Percentiles rank a stretch among this genome's conserved stretches.
phyloP scores from a whole-genome alignment of 805 yeast genomes.

The Lipomyces oligophaga region DNA sequence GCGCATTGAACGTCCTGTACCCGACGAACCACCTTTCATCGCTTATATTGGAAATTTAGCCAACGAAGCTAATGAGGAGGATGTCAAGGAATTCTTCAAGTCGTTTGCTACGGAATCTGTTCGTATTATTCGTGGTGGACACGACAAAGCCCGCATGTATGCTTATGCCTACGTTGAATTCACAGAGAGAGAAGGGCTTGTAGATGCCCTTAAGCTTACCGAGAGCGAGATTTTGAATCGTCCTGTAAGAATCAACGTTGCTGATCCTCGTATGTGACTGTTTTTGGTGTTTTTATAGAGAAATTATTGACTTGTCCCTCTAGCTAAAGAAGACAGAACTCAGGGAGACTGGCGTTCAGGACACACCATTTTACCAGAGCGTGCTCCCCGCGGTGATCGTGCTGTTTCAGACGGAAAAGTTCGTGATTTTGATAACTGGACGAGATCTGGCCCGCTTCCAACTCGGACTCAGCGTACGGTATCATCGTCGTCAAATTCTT shows the following conservation, averaged over 20 bases:
- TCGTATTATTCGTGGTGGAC: conserved; percentile 69
- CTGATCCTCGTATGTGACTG: conserved; percentile 46
- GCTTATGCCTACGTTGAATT: conserved; percentile 90
- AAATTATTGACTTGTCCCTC: not conserved
- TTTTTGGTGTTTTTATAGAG: not conserved
- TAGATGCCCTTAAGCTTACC: conserved; percentile 66
- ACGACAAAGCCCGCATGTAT: conserved; percentile 68
- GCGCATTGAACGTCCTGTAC: conserved; percentile 69
- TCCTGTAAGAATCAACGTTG: conserved; percentile 65
- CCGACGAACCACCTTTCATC: conserved; percentile 85
- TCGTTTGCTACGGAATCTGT: conserved; percentile 53
- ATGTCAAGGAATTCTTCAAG: conserved; percentile 37
- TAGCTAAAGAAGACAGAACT: conserved; percentile 28
- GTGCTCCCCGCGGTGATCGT: conserved; percentile 32
- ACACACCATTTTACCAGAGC: conserved; percentile 50
- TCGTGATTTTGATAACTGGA: conserved; percentile 47
- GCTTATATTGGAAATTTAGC: conserved; percentile 88
- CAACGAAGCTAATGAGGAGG: conserved; percentile 69
- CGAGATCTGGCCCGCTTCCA: conserved; percentile 35
- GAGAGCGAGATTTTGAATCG: conserved; percentile 73
- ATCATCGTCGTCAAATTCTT: conserved; percentile 42
- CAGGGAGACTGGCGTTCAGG: conserved; percentile 35
- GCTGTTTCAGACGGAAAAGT: conserved; percentile 36
- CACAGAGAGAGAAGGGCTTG: conserved; percentile 73
- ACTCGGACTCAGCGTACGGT: conserved; percentile 33